Evolutionary conservation across 2,329 filamentous ascomycete species (phyloP).

Genomic region (Epichloe aotearoae): DNA sequence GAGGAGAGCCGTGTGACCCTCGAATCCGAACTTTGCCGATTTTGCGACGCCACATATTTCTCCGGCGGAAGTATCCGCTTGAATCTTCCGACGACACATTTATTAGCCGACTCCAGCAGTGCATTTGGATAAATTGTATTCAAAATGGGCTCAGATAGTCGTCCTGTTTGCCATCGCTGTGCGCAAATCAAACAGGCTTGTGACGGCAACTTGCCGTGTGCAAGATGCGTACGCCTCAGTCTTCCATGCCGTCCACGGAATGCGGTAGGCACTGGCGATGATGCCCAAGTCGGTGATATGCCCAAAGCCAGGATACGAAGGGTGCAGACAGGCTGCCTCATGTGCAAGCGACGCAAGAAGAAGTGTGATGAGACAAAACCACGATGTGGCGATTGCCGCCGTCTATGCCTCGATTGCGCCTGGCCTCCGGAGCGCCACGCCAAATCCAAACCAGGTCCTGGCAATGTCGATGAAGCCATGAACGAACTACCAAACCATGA

Average conservation of each 20-base stretch:
- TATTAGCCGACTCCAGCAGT: neutral
- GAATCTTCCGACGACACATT: neutral
- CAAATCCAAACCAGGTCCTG: constrained; percentile 7
- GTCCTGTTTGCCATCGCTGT: constrained; percentile 21
- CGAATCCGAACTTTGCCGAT: neutral
- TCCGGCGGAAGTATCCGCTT: neutral
- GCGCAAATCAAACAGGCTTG: constrained; percentile 24
- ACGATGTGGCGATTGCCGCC: constrained; percentile 25
- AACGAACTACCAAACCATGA: neutral
- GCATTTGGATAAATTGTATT: neutral
- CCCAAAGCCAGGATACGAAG: constrained; percentile 21
- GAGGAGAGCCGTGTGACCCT: neutral
- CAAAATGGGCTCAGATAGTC: constrained; percentile 16
- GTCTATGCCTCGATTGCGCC: constrained; percentile 20
- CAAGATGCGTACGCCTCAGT: constrained; percentile 19
- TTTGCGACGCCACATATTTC: neutral
- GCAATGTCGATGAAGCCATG: constrained; percentile 5
- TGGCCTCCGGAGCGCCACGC: constrained; percentile 16
- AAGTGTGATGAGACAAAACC: constrained; percentile 34
- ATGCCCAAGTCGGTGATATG: constrained; percentile 8
- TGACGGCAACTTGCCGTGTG: constrained; percentile 20
- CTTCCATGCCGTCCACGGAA: constrained; percentile 19
- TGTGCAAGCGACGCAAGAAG: constrained; percentile 33
- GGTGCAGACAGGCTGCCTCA: constrained; percentile 28
- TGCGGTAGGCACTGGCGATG: constrained; percentile 6